Evolutionary conservation across 2,329 filamentous ascomycete genomes (phyloP), one percentile per base, ranked within the genome.

Genomic region (Orbilia javanica): DNA sequence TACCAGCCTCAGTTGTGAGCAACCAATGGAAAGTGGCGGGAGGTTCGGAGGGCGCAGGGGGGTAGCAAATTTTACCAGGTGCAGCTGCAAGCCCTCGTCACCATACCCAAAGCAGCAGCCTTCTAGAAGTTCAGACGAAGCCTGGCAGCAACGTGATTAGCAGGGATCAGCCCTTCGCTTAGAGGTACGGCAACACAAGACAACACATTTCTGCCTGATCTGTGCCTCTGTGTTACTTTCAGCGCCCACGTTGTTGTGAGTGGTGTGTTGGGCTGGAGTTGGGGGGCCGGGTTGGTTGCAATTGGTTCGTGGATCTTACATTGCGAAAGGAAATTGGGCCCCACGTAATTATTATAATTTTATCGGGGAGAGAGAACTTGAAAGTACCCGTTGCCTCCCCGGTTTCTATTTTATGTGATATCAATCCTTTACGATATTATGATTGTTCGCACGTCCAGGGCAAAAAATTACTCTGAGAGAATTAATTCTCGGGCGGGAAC

Each of bases 101-200:
- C 65, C n/a, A 27, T 4, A 25, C 72, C 57, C 15, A 76, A 76
- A 69, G 36, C 11, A 62, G 72, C 46, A 76, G 57, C 31, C 50
- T 76, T 76, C 72, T 36, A 76, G 72, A 76, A 76, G 64, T 50
- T 67, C 27, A 50, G 57, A 65, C 60, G 69, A 72, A 55, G 69
- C 64, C 48, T n/a, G 25, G 22, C 8, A 36, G n/a, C 52, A 76
- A 65, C 65, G 55, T 70, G 72, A 69, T 62, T 34, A 27, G 65
- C 72, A 76, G 65, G 72, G 72, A 76, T 76, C 27, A 39, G 11
- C 63, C 15, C 22, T 55, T 76, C 72, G 72, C 72, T 76, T 64
- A 76, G 34, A 15, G 20, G 34, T 27, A 6, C 18, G 15, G 29
- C 55, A 60, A 60, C 55, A 64, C 42, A 52, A 7, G 62, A 34